Evolutionary conservation across 306 rosid genomes (phyloP).

Genomic region (Gastrolobium villosum): DNA sequence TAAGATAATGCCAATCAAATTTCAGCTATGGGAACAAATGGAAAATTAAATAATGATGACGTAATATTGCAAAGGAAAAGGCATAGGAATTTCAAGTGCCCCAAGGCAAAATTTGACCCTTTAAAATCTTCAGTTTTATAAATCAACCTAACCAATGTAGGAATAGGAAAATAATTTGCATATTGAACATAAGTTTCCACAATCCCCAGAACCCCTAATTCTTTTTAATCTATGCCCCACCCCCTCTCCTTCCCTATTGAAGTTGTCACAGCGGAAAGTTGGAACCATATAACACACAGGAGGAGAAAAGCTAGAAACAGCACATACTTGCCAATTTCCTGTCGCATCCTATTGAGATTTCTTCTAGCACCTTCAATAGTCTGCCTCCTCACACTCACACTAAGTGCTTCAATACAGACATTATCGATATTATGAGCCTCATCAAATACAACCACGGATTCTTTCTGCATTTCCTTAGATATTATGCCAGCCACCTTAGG

Average conservation of each 20-base stretch:
- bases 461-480: conserved; percentile 97
- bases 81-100: background rate
- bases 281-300: conserved; percentile 6
- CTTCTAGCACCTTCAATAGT: conserved; percentile 95
- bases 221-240: background rate
- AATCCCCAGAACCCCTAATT: conserved; percentile 17
- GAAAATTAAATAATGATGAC: conserved; percentile 35
- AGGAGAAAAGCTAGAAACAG: conserved; percentile 41
- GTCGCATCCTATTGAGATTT: conserved; percentile 84
- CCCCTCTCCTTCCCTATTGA: background rate
- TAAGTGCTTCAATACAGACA: conserved; percentile 96
- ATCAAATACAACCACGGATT: conserved; percentile 94
- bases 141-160: conserved; percentile 23
- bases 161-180: background rate
- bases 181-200: background rate
- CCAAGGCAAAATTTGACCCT: conserved; percentile 9
- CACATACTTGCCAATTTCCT: conserved; percentile 88
- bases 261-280: conserved; percentile 2
- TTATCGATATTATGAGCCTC: conserved; percentile 97
- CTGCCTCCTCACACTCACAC: conserved; percentile 98
- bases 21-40: conserved; percentile 32
- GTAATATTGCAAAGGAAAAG: conserved; percentile 26
- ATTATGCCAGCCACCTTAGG: conserved; percentile 93
- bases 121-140: conserved; percentile 21
- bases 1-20: conserved; percentile 58